These are phyloP conservation scores for Amborella trichopoda DNA, from an alignment of 164 flowering plant species.

Conservation along the genomic window DNA sequence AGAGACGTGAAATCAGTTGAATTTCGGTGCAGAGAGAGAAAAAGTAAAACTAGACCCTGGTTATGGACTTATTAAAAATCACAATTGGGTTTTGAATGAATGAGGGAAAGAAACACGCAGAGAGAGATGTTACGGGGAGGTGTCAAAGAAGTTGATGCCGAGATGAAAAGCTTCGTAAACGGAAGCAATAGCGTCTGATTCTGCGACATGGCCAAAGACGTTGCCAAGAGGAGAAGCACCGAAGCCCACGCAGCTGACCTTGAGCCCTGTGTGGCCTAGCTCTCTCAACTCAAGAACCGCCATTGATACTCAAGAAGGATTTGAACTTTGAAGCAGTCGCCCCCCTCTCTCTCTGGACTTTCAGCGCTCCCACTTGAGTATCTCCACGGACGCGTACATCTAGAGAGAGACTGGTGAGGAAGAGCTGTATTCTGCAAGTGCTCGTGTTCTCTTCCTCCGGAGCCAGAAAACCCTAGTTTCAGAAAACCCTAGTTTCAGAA, in stretches of 20 bases:
- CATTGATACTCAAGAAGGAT: no score
- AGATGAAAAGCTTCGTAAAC: slow-evolving; percentile 64
- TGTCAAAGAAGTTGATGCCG: slow-evolving; percentile 97
- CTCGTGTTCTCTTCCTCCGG: no score
- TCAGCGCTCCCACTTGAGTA: not conserved
- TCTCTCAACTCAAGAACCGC: slow-evolving; percentile 33
- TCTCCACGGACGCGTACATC: not conserved
- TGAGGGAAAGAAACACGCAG: not conserved
- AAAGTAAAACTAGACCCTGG: no score
- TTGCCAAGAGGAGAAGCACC: slow-evolving; percentile 96
- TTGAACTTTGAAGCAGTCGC: no score
- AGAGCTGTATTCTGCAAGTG: no score
- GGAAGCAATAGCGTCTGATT: slow-evolving; percentile 57
- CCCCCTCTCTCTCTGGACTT: slow-evolving; percentile 1
- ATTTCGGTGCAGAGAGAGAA: no score
- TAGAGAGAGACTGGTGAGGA: no score
- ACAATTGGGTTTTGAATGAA: no score
- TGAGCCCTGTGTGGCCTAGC: slow-evolving; percentile 76
- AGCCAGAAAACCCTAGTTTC: no score
- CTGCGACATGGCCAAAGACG: slow-evolving; percentile 70
- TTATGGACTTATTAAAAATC: no score
- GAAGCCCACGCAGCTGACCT: slow-evolving; percentile 74
- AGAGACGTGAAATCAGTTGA: no score
- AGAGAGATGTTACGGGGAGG: slow-evolving; percentile 63
- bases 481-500: no score